Conservation (phyloP, 2,329 filamentous ascomycete species). For the Pseudogymnoascus verrucosus region DNA sequence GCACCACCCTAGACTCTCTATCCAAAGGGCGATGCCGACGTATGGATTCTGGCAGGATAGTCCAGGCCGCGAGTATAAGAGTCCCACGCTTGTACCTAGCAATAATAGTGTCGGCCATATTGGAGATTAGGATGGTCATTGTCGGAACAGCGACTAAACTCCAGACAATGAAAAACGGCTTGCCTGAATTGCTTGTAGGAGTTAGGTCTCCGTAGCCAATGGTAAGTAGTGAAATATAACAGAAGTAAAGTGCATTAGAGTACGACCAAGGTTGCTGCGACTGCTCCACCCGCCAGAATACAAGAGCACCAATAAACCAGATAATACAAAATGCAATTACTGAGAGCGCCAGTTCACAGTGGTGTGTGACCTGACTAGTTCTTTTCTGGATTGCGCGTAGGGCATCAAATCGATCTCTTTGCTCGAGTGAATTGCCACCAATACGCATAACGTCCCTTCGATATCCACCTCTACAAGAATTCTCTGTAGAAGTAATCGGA, state of each 20-base stretch:
- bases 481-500: background rate
- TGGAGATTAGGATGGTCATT: conserved; percentile 78
- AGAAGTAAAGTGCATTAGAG: conserved; percentile 77
- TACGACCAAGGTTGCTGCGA: conserved; percentile 56
- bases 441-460: conserved; percentile 20
- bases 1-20: conserved; percentile 34
- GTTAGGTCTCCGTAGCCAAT: conserved; percentile 80
- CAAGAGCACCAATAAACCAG: conserved; percentile 59
- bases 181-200: conserved; percentile 68
- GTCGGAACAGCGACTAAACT: conserved; percentile 76
- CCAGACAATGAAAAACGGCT: conserved; percentile 92
- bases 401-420: conserved; percentile 53
- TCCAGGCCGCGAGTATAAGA: conserved; percentile 53
- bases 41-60: conserved; percentile 52
- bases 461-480: background rate
- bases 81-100: conserved; percentile 53
- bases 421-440: conserved; percentile 40
- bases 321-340: conserved; percentile 48
- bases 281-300: conserved; percentile 61
- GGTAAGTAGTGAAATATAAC: conserved; percentile 73
- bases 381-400: conserved; percentile 58
- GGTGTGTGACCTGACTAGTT: conserved; percentile 48
- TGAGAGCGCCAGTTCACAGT: conserved; percentile 47
- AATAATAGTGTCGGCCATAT: conserved; percentile 78
- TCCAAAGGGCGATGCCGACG: conserved; percentile 44